Evolutionary conservation across 192 early-diverging fungal genomes (phyloP).

Genomic region (Umbelopsis sp.): DNA sequence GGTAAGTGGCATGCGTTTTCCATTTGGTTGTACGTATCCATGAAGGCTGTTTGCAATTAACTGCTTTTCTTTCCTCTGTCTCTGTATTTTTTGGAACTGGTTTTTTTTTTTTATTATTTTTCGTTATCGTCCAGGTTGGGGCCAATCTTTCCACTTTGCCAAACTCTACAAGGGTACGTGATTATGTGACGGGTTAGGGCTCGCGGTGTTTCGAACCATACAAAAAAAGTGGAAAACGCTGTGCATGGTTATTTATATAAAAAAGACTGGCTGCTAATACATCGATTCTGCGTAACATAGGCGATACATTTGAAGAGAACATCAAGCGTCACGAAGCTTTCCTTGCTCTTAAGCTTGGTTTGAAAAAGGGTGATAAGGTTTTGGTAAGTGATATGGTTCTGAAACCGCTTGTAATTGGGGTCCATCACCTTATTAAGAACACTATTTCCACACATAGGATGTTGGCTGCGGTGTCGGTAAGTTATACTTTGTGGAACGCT

Average conservation of each 20-base stretch:
- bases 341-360: slow-evolving; percentile 68
- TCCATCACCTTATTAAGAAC: background rate
- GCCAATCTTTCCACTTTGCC: slow-evolving; percentile 88
- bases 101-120: background rate
- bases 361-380: slow-evolving; percentile 66
- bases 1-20: slow-evolving; percentile 28
- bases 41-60: background rate
- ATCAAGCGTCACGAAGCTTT: slow-evolving; percentile 86
- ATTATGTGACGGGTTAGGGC: background rate
- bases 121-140: slow-evolving; percentile 62
- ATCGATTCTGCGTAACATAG: slow-evolving; percentile 18
- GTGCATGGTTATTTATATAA: no score
- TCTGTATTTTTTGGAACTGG: background rate
- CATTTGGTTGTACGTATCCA: background rate
- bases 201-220: background rate
- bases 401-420: slow-evolving; percentile 27
- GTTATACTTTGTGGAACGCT: slow-evolving; percentile 9
- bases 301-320: slow-evolving; percentile 72
- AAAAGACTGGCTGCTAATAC: background rate
- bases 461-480: slow-evolving; percentile 90
- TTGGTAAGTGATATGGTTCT: slow-evolving; percentile 64
- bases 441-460: slow-evolving; percentile 50
- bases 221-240: no score
- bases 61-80: no score
- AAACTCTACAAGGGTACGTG: slow-evolving; percentile 61